Conservation (phyloP, 306 rosid species). For the Argentina anserina region DNA sequence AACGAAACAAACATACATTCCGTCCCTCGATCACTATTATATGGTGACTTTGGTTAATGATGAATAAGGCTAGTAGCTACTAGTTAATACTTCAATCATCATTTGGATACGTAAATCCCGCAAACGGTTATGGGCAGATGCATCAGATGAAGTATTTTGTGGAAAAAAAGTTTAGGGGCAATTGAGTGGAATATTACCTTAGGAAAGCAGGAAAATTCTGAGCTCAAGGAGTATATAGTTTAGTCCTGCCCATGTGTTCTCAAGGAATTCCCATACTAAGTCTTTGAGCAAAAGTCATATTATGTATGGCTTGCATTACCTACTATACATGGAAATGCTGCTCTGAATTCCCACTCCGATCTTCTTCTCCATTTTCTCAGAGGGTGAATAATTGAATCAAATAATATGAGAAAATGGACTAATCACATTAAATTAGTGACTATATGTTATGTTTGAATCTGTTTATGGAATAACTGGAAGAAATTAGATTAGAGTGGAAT, state of each 20-base stretch:
- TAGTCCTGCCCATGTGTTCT: conserved; percentile 26
- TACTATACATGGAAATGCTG: not conserved
- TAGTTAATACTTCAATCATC: not conserved
- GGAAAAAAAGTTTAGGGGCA: not conserved
- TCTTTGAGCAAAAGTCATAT: not conserved
- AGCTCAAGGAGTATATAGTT: not conserved
- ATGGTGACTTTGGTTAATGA: too few species aligned
- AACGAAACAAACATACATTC: not conserved
- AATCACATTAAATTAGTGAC: not conserved
- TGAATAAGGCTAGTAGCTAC: too few species aligned
- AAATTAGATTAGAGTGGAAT: conserved; percentile 21
- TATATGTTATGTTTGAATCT: not conserved
- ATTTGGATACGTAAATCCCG: not conserved
- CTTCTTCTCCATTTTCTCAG: not conserved
- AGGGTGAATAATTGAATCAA: not conserved
- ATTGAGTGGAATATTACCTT: not conserved
- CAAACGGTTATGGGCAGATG: not conserved
- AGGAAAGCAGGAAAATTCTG: not conserved
- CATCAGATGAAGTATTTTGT: not conserved
- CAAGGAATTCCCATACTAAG: conserved; percentile 16
- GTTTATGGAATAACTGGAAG: not conserved
- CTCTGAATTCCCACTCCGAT: not conserved
- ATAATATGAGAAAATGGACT: not conserved
- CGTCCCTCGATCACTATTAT: too few species aligned
- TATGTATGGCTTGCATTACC: conserved; percentile 11